Base-by-base conservation (phyloP, 805 yeast genomes). In the Metschnikowia orientalis region DNA sequence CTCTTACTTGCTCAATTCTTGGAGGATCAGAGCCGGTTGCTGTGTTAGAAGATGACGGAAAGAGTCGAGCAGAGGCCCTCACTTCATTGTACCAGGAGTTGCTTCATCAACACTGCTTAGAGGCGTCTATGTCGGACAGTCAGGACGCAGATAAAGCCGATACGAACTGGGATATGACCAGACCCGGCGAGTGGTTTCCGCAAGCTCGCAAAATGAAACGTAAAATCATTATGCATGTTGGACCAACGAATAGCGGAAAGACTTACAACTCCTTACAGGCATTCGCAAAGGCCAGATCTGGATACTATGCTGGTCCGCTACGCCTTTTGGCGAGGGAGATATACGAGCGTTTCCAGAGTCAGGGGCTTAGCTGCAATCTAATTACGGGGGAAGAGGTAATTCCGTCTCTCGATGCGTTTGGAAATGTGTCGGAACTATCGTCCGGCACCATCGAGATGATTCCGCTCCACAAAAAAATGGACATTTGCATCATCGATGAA, bases 161-260 rank as follows among this genome's bases (percentile, higher is more conserved):
- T 14, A 40, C 32, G 24, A 33, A 41, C 28, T 43, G 48, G 48
- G 47, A 42, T 10, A 34, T 45, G 9, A 28, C 35, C 5, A 54
- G 62, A 32, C 71, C 71, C 6, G 63, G 67, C 4, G 62, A 62
- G 44, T 83, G 95, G 88, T 92, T 70, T 49, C 95, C 97, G 0
- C 77, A 70, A 27, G 94, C 98, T 1, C 67, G 97, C 23, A 74
- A 77, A 42, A 66, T 87, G 63, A 79, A 77, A 42, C 67, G 99
- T 23, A 79, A 81, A 31, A 69, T 92, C 30, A 71, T 82, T n/a
- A 74, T 92, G 78, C 99, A 92, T 54, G 85, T 92, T 8, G 99
- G 99, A 0, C 98, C 99, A 1, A 92, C 99, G 0, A 92, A 92
- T 55, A 80, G 92, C 45, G 99, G 99, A 8, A 92, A 92, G 51